A percentile compares a stretch with the other conserved stretches of the same genome.
Conservation (phyloP, 2,329 filamentous ascomycete species). For the Blastomyces gilchristii region DNA sequence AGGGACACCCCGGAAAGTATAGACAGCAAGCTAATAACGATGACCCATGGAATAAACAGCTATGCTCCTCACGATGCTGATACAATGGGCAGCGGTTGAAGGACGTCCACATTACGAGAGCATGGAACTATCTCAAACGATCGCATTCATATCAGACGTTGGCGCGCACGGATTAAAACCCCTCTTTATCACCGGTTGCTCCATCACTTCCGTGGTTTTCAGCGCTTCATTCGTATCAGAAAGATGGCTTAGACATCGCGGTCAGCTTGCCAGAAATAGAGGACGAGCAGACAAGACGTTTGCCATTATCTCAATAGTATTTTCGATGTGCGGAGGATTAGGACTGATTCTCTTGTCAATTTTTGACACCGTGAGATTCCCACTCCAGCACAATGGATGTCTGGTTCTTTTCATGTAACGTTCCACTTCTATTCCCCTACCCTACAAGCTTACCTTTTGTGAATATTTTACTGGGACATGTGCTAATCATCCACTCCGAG, state of each 20-base stretch:
- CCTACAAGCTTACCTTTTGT: not conserved
- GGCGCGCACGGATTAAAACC: conserved; percentile 50
- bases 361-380: conserved; percentile 69
- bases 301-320: conserved; percentile 36
- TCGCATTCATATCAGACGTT: conserved; percentile 47
- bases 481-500: not conserved
- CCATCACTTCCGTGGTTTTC: conserved; percentile 63
- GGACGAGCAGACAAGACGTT: conserved; percentile 31
- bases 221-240: conserved; percentile 72
- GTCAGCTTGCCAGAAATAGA: conserved; percentile 66
- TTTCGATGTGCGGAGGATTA: conserved; percentile 64
- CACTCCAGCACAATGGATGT: conserved; percentile 61
- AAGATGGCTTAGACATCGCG: conserved; percentile 72
- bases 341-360: conserved; percentile 76
- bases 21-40: conserved; percentile 1
- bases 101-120: conserved; percentile 44
- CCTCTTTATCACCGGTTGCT: conserved; percentile 51
- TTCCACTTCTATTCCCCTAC: not conserved
- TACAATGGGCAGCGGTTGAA: conserved; percentile 41
- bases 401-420: conserved; percentile 64
- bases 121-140: conserved; percentile 43
- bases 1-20: not conserved
- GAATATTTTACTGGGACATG: not conserved
- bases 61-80: conserved; percentile 51
- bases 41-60: conserved; percentile 25